Evolutionary conservation across 2,329 filamentous ascomycete species (phyloP), one percentile per base, ranked within the genome.

Genomic region (Colletotrichum truncatum): DNA sequence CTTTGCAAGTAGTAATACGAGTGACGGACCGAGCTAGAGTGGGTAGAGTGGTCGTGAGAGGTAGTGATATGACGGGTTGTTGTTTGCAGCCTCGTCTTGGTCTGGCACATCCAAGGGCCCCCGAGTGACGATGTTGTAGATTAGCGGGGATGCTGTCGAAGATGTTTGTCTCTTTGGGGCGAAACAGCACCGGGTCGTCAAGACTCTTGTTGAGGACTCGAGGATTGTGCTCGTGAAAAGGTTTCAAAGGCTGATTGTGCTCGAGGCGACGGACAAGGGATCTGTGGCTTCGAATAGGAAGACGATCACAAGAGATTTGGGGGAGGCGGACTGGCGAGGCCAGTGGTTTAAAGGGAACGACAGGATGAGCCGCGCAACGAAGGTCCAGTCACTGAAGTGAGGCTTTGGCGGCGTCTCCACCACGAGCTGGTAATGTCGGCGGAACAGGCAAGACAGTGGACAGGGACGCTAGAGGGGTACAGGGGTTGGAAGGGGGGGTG

Each of bases 301-400:
- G 60, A 54, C 52, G 41, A 67, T 67, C 64, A 28, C 28, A 32
- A 43, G 25, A 41, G 21, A 9, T 30, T 28, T 25, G 25, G 45
- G 46, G 46, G 43, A 59, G 60, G 59, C 38, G 64, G 23, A 64
- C 52, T 53, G 64, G 64, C 39, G 59, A 64, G 46, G 46, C 57
- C 48, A 54, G 59, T 67, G 53, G 64, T 62, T 68, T 68, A 68
- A 69, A 67, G 53, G 58, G 46, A 45, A 61, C 45, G 56, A 68
- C 51, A 48, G 67, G 66, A 67, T 60, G 54, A 63, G 67, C 67
- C 56, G 58, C 59, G 58, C 67, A 58, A 64, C 21, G 39, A 64
- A 39, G 41, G 55, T 53, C 67, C 67, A 69, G 66, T 69, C 62
- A 60, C 32, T 55, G 66, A 67, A 67, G 62, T 68, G 67, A 69